Conservation (phyloP, 371 early-diverging fungal genomes). For the Mortierella sp. region DNA sequence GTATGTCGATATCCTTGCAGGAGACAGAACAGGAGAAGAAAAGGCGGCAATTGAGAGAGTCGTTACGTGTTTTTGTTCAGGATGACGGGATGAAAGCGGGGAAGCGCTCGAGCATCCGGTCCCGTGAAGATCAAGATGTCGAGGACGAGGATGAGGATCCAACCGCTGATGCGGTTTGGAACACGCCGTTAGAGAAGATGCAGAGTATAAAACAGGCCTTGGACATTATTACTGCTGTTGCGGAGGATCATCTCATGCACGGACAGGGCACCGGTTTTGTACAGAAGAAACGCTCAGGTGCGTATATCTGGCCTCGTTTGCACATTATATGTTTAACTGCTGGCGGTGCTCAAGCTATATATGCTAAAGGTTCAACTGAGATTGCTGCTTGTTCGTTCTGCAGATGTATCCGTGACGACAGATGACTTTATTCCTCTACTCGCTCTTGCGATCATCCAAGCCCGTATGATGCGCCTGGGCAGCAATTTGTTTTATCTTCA, state of each 20-base stretch:
- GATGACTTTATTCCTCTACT: slow-evolving; percentile 74
- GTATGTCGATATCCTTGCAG: slow-evolving; percentile 1
- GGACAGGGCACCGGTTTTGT: slow-evolving; percentile 37
- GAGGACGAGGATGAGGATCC: slow-evolving; percentile 1
- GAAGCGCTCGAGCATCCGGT: not conserved
- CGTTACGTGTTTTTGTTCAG: slow-evolving; percentile 35
- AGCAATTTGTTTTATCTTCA: slow-evolving; percentile 70
- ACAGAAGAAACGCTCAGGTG: slow-evolving; percentile 42
- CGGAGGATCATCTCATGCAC: slow-evolving; percentile 45
- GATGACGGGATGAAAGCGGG: slow-evolving; percentile 19
- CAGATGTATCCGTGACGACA: slow-evolving; percentile 63
- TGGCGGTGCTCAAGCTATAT: too few species aligned
- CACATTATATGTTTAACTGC: too few species aligned
- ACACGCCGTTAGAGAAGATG: slow-evolving; percentile 50
- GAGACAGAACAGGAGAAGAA: slow-evolving; percentile 45
- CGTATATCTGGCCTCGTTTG: too few species aligned
- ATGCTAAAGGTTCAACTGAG: too few species aligned
- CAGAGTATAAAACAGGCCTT: slow-evolving; percentile 42
- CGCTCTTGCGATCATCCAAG: slow-evolving; percentile 65
- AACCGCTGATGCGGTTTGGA: slow-evolving; percentile 31
- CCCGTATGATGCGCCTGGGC: slow-evolving; percentile 61
- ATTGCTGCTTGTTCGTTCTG: not conserved
- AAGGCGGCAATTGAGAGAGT: slow-evolving; percentile 37
- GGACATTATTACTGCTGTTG: slow-evolving; percentile 36
- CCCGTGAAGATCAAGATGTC: not conserved